phyloP scores from a whole-genome alignment of 495 filamentous ascomycete species.

The Hyaloscypha bicolor region DNA sequence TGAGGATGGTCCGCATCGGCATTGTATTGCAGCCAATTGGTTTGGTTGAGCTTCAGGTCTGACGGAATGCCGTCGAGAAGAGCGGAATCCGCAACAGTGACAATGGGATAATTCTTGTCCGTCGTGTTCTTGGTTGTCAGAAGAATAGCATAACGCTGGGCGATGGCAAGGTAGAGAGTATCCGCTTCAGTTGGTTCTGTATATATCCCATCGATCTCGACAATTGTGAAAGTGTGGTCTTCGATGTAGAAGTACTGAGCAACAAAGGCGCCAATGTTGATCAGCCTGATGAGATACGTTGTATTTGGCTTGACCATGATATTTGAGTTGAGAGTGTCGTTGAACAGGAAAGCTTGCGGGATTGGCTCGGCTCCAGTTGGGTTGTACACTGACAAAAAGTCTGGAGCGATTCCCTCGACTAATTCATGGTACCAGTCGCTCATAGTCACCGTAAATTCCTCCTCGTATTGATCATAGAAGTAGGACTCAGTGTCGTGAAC shows the following conservation, averaged over 20 bases:
- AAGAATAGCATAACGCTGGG: conserved; percentile 43
- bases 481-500: conserved; percentile 67
- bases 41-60: conserved; percentile 41
- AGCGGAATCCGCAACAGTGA: conserved; percentile 49
- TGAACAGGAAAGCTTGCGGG: conserved; percentile 68
- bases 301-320: conserved; percentile 63
- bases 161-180: conserved; percentile 53
- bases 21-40: conserved; percentile 41
- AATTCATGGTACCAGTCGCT: conserved; percentile 70
- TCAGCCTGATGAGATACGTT: conserved; percentile 76
- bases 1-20: conserved; percentile 42
- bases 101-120: conserved; percentile 22
- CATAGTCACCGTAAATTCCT: conserved; percentile 65
- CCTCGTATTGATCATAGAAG: conserved; percentile 62
- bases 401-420: conserved; percentile 60
- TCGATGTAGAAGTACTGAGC: conserved; percentile 73
- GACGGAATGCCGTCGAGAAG: conserved; percentile 19
- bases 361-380: conserved; percentile 65
- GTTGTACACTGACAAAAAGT: conserved; percentile 53
- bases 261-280: conserved; percentile 70
- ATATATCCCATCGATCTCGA: conserved; percentile 57
- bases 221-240: conserved; percentile 61
- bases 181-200: conserved; percentile 57
- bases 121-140: conserved; percentile 51
- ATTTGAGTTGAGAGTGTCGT: conserved; percentile 61